Percentiles rank a stretch among this genome's conserved stretches.
These are phyloP conservation scores for Trichaptum fuscoviolaceum DNA, from an alignment of 768 basidiomycete species.

Conservation along the genomic window DNA sequence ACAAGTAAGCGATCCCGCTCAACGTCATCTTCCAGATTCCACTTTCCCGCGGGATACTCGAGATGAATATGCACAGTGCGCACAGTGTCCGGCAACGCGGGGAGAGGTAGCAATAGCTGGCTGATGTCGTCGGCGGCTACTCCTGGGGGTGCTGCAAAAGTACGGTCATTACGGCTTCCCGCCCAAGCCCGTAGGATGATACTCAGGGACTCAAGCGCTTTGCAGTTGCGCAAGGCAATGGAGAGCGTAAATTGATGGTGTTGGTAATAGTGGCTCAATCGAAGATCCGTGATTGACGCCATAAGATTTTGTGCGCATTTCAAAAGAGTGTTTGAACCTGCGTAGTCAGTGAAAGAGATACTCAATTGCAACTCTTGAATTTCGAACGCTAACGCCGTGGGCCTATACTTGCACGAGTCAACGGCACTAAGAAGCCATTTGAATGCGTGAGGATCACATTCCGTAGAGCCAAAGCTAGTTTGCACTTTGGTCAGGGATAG, in stretches of 20 bases:
- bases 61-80: not conserved
- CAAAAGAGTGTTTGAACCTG: not conserved
- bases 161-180: not conserved
- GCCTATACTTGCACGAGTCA: no score
- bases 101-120: not conserved
- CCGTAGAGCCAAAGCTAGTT: no score
- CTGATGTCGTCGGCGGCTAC: not conserved
- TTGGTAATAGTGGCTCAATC: not conserved
- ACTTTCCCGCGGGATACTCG: not conserved
- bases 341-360: not conserved
- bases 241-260: not conserved
- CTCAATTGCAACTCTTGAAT: not conserved
- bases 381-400: not conserved
- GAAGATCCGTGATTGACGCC: not conserved
- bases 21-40: not conserved
- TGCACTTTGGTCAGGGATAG: no score
- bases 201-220: not conserved
- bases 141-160: not conserved
- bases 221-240: not conserved
- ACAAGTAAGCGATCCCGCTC: not conserved
- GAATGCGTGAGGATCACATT: not conserved
- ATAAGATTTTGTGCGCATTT: not conserved
- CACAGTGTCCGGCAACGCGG: not conserved
- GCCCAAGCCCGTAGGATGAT: not conserved
- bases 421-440: not conserved